These are phyloP conservation scores for Puccinellia tenuiflora DNA, from an alignment of 176 grass and related monocot species.

Conservation along the genomic window DNA sequence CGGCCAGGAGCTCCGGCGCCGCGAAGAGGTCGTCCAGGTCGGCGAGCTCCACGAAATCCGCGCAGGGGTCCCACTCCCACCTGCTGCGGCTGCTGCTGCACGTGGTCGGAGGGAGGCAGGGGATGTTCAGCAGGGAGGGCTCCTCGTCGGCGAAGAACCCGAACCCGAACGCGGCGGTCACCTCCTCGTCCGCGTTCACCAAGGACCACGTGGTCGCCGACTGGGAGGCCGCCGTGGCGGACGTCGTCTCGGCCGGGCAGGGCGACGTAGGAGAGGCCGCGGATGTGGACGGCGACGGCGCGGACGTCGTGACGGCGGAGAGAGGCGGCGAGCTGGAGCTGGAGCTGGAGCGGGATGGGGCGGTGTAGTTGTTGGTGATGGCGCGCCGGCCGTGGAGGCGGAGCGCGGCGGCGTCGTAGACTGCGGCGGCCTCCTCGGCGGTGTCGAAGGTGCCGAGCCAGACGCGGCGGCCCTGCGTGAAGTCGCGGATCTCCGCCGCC, in stretches of 20 bases:
- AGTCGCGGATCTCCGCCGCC: slow-evolving; percentile 90
- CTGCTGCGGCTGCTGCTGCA: not conserved
- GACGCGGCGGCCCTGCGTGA: slow-evolving; percentile 55
- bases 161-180: not conserved
- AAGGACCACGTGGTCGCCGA: not conserved
- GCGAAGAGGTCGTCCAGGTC: slow-evolving; percentile 46
- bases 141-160: not conserved
- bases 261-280: not conserved
- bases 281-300: slow-evolving; percentile 1
- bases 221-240: not conserved
- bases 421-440: slow-evolving; percentile 49
- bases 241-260: not conserved
- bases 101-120: not conserved
- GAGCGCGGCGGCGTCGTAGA: slow-evolving; percentile 62
- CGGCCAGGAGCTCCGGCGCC: not conserved
- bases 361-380: slow-evolving; percentile 34
- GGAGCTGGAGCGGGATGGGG: not conserved
- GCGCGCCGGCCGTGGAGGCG: slow-evolving; percentile 53
- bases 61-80: not conserved
- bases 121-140: not conserved
- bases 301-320: not conserved
- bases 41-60: slow-evolving; percentile 21
- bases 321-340: not conserved
- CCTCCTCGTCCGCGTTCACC: slow-evolving; percentile 2
- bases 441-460: slow-evolving; percentile 88